Conservation (phyloP, 352 stramenopile genomes). For the Phytopythium boreale region DNA sequence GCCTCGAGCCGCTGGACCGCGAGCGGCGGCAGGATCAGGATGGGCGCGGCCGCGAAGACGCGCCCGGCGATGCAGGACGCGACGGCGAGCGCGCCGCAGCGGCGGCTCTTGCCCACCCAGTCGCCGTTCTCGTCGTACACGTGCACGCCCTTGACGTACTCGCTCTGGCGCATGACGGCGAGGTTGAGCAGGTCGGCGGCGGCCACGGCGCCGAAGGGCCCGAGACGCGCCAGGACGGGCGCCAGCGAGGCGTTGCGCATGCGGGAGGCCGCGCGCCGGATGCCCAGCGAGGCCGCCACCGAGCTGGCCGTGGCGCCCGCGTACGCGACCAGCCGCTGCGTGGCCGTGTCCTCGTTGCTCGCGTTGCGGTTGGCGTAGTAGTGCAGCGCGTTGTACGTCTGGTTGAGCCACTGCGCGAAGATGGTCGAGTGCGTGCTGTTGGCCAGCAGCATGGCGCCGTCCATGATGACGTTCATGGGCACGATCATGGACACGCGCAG, state of each 20-base stretch:
- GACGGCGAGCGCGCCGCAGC: slow-evolving; percentile 67
- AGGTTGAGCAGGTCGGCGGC: slow-evolving; percentile 84
- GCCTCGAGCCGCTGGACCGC: slow-evolving; percentile 53
- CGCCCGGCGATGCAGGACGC: slow-evolving; percentile 70
- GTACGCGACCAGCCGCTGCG: slow-evolving; percentile 69
- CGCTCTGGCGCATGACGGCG: slow-evolving; percentile 81
- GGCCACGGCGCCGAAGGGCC: slow-evolving; percentile 78
- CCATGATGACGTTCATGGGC: slow-evolving; percentile 82
- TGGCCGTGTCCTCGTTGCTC: slow-evolving; percentile 74
- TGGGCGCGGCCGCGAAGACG: slow-evolving; percentile 79
- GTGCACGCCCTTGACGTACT: slow-evolving; percentile 78
- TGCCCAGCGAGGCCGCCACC: slow-evolving; percentile 68
- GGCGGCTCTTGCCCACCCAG: slow-evolving; percentile 70
- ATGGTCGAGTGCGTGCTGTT: slow-evolving; percentile 61
- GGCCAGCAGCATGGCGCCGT: slow-evolving; percentile 79
- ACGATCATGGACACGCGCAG: slow-evolving; percentile 86
- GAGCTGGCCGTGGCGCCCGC: slow-evolving; percentile 71
- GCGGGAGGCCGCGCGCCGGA: slow-evolving; percentile 48
- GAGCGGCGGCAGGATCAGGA: slow-evolving; percentile 73
- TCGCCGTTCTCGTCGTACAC: slow-evolving; percentile 83
- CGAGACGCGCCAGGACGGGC: slow-evolving; percentile 59
- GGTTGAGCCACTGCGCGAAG: slow-evolving; percentile 85
- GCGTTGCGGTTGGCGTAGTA: slow-evolving; percentile 89
- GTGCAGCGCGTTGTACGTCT: slow-evolving; percentile 89
- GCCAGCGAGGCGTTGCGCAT: slow-evolving; percentile 44